A percentile compares a stretch with the other conserved stretches of the same genome.
Evolutionary conservation across 2,329 filamentous ascomycete genomes (phyloP).

Genomic region (Colletotrichum simmondsii): DNA sequence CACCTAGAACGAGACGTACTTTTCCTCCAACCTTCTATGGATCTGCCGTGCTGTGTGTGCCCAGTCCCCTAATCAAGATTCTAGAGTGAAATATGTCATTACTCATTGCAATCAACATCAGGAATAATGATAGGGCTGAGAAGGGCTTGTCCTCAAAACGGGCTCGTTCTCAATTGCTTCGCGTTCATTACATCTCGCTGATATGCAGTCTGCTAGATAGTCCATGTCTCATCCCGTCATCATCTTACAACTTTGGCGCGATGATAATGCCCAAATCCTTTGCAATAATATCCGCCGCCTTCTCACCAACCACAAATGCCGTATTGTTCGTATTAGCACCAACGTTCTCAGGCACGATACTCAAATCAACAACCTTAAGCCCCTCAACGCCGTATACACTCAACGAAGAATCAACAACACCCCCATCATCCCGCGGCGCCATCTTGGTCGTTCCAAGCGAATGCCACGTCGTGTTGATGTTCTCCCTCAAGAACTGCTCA

Average conservation of each 20-base stretch:
- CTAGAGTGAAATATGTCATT: not conserved
- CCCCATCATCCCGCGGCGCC: constrained; percentile 50
- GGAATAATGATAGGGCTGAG: too few relatives aligned
- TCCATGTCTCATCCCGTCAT: not conserved
- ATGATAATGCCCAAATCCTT: constrained; percentile 43
- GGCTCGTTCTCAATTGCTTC: not conserved
- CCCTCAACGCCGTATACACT: constrained; percentile 54
- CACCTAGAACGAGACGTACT: not conserved
- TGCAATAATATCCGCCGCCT: constrained; percentile 53
- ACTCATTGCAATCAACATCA: not conserved
- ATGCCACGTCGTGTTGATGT: constrained; percentile 57
- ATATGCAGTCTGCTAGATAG: not conserved
- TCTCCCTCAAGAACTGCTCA: constrained; percentile 54
- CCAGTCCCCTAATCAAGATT: too few relatives aligned
- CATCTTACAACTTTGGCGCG: constrained; percentile 3
- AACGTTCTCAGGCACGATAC: constrained; percentile 51
- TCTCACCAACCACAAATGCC: constrained; percentile 60
- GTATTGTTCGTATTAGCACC: constrained; percentile 61
- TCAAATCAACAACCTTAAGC: constrained; percentile 54
- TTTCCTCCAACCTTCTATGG: not conserved
- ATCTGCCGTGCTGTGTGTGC: not conserved
- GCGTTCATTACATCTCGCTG: not conserved
- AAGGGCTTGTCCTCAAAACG: not conserved
- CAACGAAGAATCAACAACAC: constrained; percentile 54
- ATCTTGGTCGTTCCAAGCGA: constrained; percentile 59